These are phyloP conservation scores for Penicillium alfredii DNA, from an alignment of 495 filamentous ascomycete species.

Conservation along the genomic window DNA sequence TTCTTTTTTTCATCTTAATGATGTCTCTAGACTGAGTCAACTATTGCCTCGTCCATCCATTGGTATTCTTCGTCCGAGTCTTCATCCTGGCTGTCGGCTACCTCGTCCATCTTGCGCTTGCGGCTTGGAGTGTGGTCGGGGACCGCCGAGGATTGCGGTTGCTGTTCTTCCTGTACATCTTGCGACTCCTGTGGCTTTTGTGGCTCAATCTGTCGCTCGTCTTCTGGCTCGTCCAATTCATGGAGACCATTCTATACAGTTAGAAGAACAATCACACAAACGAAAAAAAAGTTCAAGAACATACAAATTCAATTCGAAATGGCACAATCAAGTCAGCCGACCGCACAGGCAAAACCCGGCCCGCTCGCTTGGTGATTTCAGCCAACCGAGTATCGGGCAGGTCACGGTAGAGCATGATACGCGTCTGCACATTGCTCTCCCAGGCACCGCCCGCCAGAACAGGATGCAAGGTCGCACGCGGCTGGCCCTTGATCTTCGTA, in stretches of 20 bases:
- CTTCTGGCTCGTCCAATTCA: constrained; percentile 11
- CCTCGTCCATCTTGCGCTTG: constrained; percentile 48
- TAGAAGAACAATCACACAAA: background rate
- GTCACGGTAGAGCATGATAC: constrained; percentile 68
- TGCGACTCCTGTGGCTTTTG: too few relatives aligned
- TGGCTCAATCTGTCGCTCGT: too few relatives aligned
- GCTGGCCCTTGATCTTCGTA: constrained; percentile 56
- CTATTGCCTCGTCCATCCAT: constrained; percentile 18
- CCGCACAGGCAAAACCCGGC: constrained; percentile 26
- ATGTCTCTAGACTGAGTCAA: too few relatives aligned
- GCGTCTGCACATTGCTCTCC: constrained; percentile 61
- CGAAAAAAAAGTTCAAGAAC: constrained; percentile 2
- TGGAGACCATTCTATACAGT: constrained; percentile 26
- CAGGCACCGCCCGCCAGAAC: constrained; percentile 60
- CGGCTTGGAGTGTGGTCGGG: constrained; percentile 16
- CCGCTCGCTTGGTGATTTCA: constrained; percentile 42
- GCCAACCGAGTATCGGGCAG: constrained; percentile 35
- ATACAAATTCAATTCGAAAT: constrained; percentile 38
- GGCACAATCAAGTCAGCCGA: constrained; percentile 32
- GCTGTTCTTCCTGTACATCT: too few relatives aligned
- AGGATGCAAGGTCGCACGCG: constrained; percentile 60
- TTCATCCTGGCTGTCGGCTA: constrained; percentile 48
- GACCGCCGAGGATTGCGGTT: too few relatives aligned
- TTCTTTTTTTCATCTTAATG: too few relatives aligned
- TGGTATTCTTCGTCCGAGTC: constrained; percentile 38